phyloP scores from a whole-genome alignment of 2,329 filamentous ascomycete species.

The Stagonosporopsis tanaceti region DNA sequence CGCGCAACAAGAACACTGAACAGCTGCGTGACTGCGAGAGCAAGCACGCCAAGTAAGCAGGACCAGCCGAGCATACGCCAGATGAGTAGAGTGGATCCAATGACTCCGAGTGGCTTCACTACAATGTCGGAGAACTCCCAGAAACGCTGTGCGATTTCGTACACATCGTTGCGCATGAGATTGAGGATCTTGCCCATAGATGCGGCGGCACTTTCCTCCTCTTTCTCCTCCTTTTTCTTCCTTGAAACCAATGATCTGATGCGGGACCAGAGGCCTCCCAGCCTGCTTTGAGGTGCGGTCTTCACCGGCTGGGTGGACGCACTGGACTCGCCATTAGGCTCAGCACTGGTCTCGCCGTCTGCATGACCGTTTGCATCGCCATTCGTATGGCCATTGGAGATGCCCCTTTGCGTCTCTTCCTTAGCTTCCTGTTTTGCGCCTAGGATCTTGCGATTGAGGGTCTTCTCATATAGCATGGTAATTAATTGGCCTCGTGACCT shows the following conservation, averaged over 20 bases:
- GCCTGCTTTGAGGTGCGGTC: slow-evolving; percentile 6
- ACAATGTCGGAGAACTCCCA: slow-evolving; percentile 86
- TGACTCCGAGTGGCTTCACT: slow-evolving; percentile 77
- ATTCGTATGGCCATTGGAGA: slow-evolving; percentile 19
- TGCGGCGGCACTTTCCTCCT: slow-evolving; percentile 66
- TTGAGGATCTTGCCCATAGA: slow-evolving; percentile 93
- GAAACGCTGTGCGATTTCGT: slow-evolving; percentile 82
- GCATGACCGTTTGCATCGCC: slow-evolving; percentile 21
- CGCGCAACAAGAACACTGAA: slow-evolving; percentile 74
- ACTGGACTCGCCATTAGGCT: slow-evolving; percentile 12
- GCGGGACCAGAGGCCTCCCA: slow-evolving; percentile 18
- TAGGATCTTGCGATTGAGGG: slow-evolving; percentile 68
- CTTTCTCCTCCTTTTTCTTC: slow-evolving; percentile 39
- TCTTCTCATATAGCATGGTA: slow-evolving; percentile 84
- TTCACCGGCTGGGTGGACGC: slow-evolving; percentile 13
- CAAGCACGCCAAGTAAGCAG: slow-evolving; percentile 75
- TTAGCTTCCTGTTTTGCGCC: slow-evolving; percentile 42
- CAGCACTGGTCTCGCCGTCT: slow-evolving; percentile 24
- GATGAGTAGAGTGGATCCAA: slow-evolving; percentile 76
- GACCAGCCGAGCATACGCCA: slow-evolving; percentile 83
- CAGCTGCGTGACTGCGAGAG: slow-evolving; percentile 72
- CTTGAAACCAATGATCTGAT: slow-evolving; percentile 30
- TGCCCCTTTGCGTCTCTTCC: slow-evolving; percentile 34
- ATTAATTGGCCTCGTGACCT: slow-evolving; percentile 85
- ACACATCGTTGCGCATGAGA: slow-evolving; percentile 81